Conservation (phyloP, 2,329 filamentous ascomycete genomes). For the Sarocladium brachiariae region DNA sequence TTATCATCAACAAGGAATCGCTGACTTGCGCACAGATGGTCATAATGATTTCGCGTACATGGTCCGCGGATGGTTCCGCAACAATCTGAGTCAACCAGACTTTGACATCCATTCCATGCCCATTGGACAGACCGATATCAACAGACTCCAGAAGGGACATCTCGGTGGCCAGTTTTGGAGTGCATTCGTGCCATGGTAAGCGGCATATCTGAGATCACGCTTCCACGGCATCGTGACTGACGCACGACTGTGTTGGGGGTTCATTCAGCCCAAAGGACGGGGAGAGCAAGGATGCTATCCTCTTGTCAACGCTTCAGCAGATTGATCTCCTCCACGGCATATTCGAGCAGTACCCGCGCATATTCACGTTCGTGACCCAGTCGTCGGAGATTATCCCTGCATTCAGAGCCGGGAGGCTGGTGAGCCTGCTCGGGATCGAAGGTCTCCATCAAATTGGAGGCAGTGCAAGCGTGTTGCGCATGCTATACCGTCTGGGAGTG, state of each 20-base stretch:
- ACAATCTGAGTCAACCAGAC: background rate
- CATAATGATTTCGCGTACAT: background rate
- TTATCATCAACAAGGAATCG: background rate
- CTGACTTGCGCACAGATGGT: background rate
- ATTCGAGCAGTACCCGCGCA: conserved; percentile 18
- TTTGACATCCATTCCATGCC: background rate
- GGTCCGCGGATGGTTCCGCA: background rate
- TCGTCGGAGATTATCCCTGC: conserved; percentile 20
- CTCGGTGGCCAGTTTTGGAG: conserved; percentile 26
- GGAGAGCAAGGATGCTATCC: conserved; percentile 13
- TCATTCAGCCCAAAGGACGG: background rate
- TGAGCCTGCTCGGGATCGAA: conserved; percentile 31
- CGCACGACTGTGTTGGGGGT: too few species aligned
- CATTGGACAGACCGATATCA: conserved; percentile 21
- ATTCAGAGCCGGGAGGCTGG: conserved; percentile 25
- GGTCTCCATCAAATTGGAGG: conserved; percentile 28
- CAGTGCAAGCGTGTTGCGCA: conserved; percentile 26
- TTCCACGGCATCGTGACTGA: conserved; percentile 20
- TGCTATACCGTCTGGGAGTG: conserved; percentile 28
- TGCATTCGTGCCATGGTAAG: conserved; percentile 21
- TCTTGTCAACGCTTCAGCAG: conserved; percentile 19
- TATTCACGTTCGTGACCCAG: conserved; percentile 20
- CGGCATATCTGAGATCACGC: conserved; percentile 13
- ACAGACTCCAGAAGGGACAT: conserved; percentile 20
- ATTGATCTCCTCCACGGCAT: conserved; percentile 27